Conservation (phyloP, 352 stramenopile species). For the Phytophthora sansomeana region DNA sequence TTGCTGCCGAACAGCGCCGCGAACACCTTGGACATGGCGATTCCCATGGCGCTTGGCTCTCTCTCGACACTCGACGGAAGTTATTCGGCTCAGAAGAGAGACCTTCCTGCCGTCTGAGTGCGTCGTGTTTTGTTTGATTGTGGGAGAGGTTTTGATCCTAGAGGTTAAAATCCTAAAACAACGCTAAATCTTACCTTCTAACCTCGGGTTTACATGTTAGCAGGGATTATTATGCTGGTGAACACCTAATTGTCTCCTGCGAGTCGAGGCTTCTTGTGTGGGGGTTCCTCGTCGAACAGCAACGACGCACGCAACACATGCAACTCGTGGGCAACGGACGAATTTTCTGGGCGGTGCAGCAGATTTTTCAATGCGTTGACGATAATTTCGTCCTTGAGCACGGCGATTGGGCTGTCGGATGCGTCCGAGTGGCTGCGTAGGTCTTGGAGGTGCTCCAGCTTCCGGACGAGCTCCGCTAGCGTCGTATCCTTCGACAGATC, state of each 20-base stretch:
- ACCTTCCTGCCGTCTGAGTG: conserved; percentile 25
- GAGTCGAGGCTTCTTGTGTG: conserved; percentile 66
- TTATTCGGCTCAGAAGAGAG: conserved; percentile 7
- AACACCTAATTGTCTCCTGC: conserved; percentile 35
- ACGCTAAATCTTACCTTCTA: too few relatives aligned
- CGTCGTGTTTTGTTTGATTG: conserved; percentile 20
- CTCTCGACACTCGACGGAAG: neutral
- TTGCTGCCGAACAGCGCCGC: conserved; percentile 98
- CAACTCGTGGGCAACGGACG: conserved; percentile 27
- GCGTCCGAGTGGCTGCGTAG: conserved; percentile 24
- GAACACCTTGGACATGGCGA: conserved; percentile 98
- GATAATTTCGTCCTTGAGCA: conserved; percentile 63
- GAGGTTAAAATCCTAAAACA: too few relatives aligned
- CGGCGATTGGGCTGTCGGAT: conserved; percentile 25
- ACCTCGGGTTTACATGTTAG: neutral
- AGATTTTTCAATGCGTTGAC: conserved; percentile 48
- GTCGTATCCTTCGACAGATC: conserved; percentile 52
- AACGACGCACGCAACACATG: conserved; percentile 35
- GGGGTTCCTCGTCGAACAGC: conserved; percentile 46
- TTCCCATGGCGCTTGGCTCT: conserved; percentile 90
- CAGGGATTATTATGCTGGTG: neutral
- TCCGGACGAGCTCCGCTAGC: conserved; percentile 58
- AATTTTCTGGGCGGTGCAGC: conserved; percentile 26
- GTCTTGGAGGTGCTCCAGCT: conserved; percentile 70
- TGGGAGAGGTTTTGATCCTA: conserved; percentile 23